Conservation (phyloP, 805 yeast genomes). For the Torulaspora maleeae region DNA sequence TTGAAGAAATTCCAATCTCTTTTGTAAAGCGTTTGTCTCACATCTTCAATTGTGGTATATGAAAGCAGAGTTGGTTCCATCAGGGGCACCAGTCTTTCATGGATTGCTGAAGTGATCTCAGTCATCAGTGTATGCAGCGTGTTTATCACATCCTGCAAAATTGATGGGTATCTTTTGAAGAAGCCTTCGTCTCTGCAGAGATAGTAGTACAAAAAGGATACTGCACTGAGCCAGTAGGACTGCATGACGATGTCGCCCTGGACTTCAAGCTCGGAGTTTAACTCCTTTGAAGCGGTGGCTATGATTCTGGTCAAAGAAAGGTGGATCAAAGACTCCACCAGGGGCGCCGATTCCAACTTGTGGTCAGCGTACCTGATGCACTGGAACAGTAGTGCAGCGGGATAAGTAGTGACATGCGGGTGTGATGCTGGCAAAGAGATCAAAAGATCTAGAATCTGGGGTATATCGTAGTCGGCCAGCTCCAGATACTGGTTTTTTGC, state of each 20-base stretch:
- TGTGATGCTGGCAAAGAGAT: conserved; percentile 54
- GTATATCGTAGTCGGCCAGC: conserved; percentile 60
- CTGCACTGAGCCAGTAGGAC: conserved; percentile 84
- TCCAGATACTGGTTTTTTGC: conserved; percentile 56
- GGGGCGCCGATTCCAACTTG: conserved; percentile 46
- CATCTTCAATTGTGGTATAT: conserved; percentile 78
- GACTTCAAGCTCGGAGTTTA: conserved; percentile 9
- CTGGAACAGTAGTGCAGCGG: conserved; percentile 68
- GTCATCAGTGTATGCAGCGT: conserved; percentile 57
- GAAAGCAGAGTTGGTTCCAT: conserved; percentile 66
- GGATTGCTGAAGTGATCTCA: conserved; percentile 62
- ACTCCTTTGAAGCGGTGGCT: conserved; percentile 40
- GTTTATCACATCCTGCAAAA: conserved; percentile 55
- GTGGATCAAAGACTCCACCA: conserved; percentile 56
- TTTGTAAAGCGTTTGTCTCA: conserved; percentile 69
- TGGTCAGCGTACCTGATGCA: conserved; percentile 63
- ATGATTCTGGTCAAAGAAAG: conserved; percentile 59
- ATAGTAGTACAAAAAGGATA: conserved; percentile 74
- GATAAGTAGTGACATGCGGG: conserved; percentile 45
- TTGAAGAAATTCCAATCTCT: conserved; percentile 63
- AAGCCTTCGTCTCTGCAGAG: conserved; percentile 60
- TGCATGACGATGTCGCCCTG: conserved; percentile 61
- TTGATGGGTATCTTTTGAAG: conserved; percentile 49
- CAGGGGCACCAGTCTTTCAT: conserved; percentile 51
- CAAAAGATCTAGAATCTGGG: conserved; percentile 64